Evolutionary conservation across 192 early-diverging fungal species (phyloP).

Genomic region (Dissophora globulifera): DNA sequence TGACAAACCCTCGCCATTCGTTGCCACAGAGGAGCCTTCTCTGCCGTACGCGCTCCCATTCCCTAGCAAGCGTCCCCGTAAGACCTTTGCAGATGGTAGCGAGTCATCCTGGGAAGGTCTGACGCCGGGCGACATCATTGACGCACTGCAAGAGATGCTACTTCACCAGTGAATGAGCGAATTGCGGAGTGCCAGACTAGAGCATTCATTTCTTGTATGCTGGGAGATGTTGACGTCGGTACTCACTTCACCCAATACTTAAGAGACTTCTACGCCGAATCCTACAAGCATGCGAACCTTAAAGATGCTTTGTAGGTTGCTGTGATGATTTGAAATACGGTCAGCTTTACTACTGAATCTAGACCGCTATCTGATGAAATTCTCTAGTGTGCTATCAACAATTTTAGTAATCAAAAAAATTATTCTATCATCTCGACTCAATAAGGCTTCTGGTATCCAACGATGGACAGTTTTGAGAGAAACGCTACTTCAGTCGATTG

Average conservation of each 20-base stretch:
- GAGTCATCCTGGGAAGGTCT: conserved; percentile 42
- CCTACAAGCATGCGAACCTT: conserved; percentile 33
- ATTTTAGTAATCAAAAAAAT: conserved; percentile 33
- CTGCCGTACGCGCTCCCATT: conserved; percentile 26
- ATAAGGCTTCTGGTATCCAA: conserved; percentile 35
- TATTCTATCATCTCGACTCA: conserved; percentile 32
- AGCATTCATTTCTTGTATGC: conserved; percentile 30
- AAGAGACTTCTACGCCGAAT: conserved; percentile 24
- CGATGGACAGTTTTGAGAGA: conserved; percentile 28
- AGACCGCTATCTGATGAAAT: not conserved
- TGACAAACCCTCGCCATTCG: conserved; percentile 31
- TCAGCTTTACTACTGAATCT: conserved; percentile 12
- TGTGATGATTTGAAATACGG: conserved; percentile 15
- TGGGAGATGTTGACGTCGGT: conserved; percentile 35
- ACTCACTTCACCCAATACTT: conserved; percentile 33
- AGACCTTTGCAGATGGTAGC: conserved; percentile 33
- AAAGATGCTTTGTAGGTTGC: conserved; percentile 45
- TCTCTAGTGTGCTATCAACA: conserved; percentile 29
- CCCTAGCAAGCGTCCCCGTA: conserved; percentile 30
- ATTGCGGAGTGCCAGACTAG: conserved; percentile 19
- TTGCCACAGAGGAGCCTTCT: conserved; percentile 31
- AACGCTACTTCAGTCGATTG: conserved; percentile 22
- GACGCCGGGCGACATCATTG: conserved; percentile 35
- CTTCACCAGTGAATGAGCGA: conserved; percentile 32
- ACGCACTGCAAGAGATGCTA: conserved; percentile 33